Evolutionary conservation across 768 basidiomycete species (phyloP), one percentile per base, ranked within the genome.

Genomic region (Agrocybe chaxingu): DNA sequence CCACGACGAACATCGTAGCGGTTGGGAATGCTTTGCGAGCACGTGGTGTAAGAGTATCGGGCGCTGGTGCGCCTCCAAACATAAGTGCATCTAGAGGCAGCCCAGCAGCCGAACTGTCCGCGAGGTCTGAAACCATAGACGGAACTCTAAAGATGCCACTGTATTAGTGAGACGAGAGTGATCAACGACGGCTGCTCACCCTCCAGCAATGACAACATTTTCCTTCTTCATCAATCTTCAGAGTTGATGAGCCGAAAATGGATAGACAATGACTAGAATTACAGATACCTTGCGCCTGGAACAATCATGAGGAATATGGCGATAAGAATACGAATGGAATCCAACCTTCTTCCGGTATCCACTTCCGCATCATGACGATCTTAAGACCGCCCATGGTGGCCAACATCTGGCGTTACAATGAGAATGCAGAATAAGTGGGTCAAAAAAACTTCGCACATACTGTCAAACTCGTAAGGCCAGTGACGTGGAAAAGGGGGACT

Each of bases 401-500:
- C 59, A 79, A 66, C 71, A 82, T 78, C 81, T 80, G 53, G 8
- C 24, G 24, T 24, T 24, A 5, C 24, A 24, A 48, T 42, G 29
- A 41, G 10, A 43, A 18, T 45, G 42, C 36, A 44, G 45, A 24
- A 46, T 51, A 34, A 48, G 32, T 24, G 45, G 16, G 38, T 29
- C 38, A 4, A 16, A 24, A 29, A 39, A 9, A 24, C 24, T 30
- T 24, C 13, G 18, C 10, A 45, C 54, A 10, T 64, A 75, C 72
- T 50, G 74, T 68, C 57, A 75, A 73, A 60, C 74, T 79, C 3
- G 77, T 80, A 16, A 67, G 69, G 4, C 80, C 83, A 8, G 81
- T 82, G 35, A 84, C 84, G 66, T 87, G 85, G 64, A 87, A 86
- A 7, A 87, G 64, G 2, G 85, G 85, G 2, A 84, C 81, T 29